These are phyloP conservation scores for Penicillium paxilli DNA, from an alignment of 495 filamentous ascomycete species.

Conservation along the genomic window DNA sequence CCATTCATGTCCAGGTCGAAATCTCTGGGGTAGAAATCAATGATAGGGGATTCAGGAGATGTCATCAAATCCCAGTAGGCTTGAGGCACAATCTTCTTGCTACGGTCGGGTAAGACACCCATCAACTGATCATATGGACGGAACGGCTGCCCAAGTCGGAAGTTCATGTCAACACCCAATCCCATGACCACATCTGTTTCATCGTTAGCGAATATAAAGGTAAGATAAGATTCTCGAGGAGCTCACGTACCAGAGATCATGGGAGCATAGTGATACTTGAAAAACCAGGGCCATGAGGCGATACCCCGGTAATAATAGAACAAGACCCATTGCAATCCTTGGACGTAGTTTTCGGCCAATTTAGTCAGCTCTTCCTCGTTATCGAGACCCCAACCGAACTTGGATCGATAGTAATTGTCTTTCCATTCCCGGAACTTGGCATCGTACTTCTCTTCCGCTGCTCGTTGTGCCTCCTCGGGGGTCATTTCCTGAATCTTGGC, in stretches of 20 bases:
- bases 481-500: constrained; percentile 82
- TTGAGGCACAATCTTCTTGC: constrained; percentile 88
- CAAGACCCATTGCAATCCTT: constrained; percentile 97
- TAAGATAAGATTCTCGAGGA: neutral
- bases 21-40: constrained; percentile 96
- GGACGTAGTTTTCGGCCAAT: constrained; percentile 93
- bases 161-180: constrained; percentile 82
- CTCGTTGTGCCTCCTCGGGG: constrained; percentile 71
- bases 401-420: constrained; percentile 84
- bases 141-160: constrained; percentile 92
- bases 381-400: constrained; percentile 86
- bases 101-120: constrained; percentile 96
- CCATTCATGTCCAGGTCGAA: constrained; percentile 99
- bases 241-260: constrained; percentile 77
- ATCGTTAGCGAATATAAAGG: constrained; percentile 10
- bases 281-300: constrained; percentile 98
- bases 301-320: constrained; percentile 98
- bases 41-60: constrained; percentile 85
- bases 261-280: constrained; percentile 92
- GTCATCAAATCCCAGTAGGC: constrained; percentile 95
- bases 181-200: constrained; percentile 77
- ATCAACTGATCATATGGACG: constrained; percentile 94
- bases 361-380: constrained; percentile 79
- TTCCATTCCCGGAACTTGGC: constrained; percentile 90
- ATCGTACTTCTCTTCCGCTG: constrained; percentile 80